A percentile compares a stretch with the other conserved stretches of the same genome.
These are phyloP conservation scores for Glomus cerebriforme DNA, from an alignment of 192 early-diverging fungal species.

Conservation along the genomic window DNA sequence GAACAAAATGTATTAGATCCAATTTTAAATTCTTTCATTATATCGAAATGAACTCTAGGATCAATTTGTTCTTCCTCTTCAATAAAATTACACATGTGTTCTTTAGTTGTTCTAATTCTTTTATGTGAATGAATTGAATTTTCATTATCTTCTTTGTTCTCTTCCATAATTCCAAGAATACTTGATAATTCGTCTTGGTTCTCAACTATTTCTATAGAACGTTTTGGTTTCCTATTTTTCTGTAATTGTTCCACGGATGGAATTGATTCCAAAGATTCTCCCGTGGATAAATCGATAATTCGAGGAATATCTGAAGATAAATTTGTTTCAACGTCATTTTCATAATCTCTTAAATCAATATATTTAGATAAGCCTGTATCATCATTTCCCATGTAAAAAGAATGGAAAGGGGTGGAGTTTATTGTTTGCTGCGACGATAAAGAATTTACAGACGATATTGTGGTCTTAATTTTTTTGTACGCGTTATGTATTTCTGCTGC, in stretches of 20 bases:
- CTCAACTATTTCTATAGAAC: not conserved
- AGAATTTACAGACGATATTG: not conserved
- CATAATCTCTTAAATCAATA: no score
- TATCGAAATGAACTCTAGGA: not conserved
- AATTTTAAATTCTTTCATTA: not conserved
- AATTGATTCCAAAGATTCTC: not conserved
- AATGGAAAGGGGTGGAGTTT: not conserved
- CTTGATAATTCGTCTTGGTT: not conserved
- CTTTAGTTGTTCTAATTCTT: not conserved
- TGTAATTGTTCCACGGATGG: not conserved
- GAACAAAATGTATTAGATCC: not conserved
- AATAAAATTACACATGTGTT: not conserved
- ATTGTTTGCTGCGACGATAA: not conserved
- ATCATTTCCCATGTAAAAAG: no score
- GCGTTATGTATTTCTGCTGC: not conserved
- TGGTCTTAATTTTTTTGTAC: not conserved
- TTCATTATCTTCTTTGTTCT: not conserved
- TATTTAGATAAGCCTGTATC: not conserved
- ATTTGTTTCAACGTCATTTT: not conserved
- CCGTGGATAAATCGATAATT: not conserved
- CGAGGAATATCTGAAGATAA: not conserved
- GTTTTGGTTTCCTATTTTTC: not conserved
- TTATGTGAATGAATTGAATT: not conserved
- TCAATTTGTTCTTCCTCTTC: not conserved
- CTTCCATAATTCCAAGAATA: not conserved